phyloP scores from a whole-genome alignment of 163 green algal genomes.

The Volvox carteri region DNA sequence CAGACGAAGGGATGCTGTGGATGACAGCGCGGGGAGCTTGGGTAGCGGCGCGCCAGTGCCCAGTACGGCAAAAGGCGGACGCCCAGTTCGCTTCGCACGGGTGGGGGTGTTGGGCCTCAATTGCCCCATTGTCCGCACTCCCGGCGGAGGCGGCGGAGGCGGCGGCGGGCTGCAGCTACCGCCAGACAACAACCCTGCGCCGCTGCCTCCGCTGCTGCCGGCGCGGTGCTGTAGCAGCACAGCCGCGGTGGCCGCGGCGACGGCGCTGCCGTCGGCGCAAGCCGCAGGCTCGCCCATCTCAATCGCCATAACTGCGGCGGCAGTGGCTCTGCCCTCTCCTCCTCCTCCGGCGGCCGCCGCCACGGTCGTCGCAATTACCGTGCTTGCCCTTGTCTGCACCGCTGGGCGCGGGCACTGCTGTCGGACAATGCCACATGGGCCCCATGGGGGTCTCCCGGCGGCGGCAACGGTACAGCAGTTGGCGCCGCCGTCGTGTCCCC shows the following conservation, averaged over 20 bases:
- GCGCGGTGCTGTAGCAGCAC: neutral
- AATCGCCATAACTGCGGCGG: neutral
- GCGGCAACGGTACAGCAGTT: neutral
- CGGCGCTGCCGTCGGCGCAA: neutral
- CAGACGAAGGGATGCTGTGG: neutral
- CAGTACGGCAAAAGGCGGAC: slow-evolving; percentile 15
- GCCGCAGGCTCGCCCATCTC: neutral
- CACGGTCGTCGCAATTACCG: neutral
- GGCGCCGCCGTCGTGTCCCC: neutral
- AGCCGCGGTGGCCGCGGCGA: neutral
- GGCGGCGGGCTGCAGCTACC: neutral
- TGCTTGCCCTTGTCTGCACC: neutral
- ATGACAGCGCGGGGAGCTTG: slow-evolving; percentile 47
- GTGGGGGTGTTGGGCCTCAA: slow-evolving; percentile 32
- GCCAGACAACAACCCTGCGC: neutral
- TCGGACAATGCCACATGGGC: slow-evolving; percentile 45
- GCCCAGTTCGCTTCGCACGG: slow-evolving; percentile 31
- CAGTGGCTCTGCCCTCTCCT: neutral
- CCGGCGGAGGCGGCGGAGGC: neutral
- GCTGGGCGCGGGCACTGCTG: slow-evolving; percentile 38
- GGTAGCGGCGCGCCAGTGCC: slow-evolving; percentile 21
- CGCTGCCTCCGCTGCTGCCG: neutral
- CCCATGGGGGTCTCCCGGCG: neutral
- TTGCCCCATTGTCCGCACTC: neutral
- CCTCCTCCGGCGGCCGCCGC: too few species aligned